Percentiles rank a stretch among this genome's conserved stretches.
These are phyloP conservation scores for Colletotrichum chrysophilum DNA, from an alignment of 2,329 filamentous ascomycete genomes.

Conservation along the genomic window DNA sequence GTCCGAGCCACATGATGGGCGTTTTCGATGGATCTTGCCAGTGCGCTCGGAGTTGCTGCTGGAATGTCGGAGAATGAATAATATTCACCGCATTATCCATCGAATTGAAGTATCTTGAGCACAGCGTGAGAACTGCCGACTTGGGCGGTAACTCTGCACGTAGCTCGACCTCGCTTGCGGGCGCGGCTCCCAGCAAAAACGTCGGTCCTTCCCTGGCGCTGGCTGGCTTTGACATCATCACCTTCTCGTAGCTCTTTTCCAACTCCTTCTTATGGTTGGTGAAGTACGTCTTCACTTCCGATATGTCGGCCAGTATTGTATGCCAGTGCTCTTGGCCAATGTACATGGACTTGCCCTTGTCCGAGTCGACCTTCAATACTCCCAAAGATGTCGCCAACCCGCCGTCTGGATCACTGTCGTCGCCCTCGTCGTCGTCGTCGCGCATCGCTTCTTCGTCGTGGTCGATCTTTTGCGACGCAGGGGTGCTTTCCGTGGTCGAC, in stretches of 20 bases:
- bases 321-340: slow-evolving; percentile 86
- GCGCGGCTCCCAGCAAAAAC: slow-evolving; percentile 78
- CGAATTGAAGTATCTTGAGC: slow-evolving; percentile 90
- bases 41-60: slow-evolving; percentile 68
- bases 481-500: slow-evolving; percentile 47
- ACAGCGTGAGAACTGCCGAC: slow-evolving; percentile 81
- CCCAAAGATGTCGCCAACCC: slow-evolving; percentile 75
- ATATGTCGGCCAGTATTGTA: slow-evolving; percentile 78
- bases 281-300: slow-evolving; percentile 95
- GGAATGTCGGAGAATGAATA: slow-evolving; percentile 84
- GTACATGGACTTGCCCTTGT: slow-evolving; percentile 81
- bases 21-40: slow-evolving; percentile 78
- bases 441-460: slow-evolving; percentile 59
- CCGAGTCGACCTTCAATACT: slow-evolving; percentile 80
- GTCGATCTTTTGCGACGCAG: slow-evolving; percentile 52
- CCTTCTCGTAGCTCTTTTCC: slow-evolving; percentile 79
- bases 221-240: slow-evolving; percentile 71
- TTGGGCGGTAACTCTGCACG: slow-evolving; percentile 81
- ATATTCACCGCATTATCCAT: slow-evolving; percentile 74
- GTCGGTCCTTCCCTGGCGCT: slow-evolving; percentile 70
- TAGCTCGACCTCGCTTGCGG: slow-evolving; percentile 77
- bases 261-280: slow-evolving; percentile 85
- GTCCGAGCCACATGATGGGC: slow-evolving; percentile 77
- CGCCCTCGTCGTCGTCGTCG: slow-evolving; percentile 54
- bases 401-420: slow-evolving; percentile 74